Conservation (phyloP, 2,329 filamentous ascomycete genomes). For the Tolypocladium nubicola region DNA sequence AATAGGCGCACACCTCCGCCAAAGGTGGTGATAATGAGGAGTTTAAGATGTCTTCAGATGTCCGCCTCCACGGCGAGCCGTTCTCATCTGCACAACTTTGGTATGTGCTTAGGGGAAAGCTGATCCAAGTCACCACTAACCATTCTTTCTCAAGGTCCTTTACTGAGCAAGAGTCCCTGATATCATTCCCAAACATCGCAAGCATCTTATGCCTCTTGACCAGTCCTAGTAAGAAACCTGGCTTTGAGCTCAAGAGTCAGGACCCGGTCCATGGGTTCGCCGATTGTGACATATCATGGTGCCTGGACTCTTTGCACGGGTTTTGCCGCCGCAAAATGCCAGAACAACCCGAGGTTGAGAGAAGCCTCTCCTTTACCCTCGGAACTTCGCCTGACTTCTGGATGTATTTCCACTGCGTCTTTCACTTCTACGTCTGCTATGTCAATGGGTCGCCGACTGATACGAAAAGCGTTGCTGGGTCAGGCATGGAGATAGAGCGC, state of each 20-base stretch:
- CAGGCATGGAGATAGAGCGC: neutral
- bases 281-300: neutral
- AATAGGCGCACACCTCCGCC: too few species aligned
- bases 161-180: neutral
- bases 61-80: neutral
- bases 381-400: neutral
- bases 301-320: neutral
- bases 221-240: neutral
- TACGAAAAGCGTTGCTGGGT: neutral
- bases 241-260: neutral
- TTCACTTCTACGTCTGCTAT: neutral
- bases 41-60: neutral
- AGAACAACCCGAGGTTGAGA: neutral
- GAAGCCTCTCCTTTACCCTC: neutral
- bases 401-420: neutral
- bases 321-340: neutral
- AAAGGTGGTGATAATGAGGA: neutral
- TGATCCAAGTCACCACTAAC: neutral
- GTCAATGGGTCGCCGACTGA: too few species aligned
- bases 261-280: neutral
- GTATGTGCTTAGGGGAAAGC: neutral
- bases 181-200: neutral
- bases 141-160: neutral
- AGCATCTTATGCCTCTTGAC: neutral
- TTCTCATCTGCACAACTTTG: neutral